A percentile compares a stretch with the other conserved stretches of the same genome.
Evolutionary conservation across 257 asterid species (phyloP).

Genomic region (Nicotiana undulata): DNA sequence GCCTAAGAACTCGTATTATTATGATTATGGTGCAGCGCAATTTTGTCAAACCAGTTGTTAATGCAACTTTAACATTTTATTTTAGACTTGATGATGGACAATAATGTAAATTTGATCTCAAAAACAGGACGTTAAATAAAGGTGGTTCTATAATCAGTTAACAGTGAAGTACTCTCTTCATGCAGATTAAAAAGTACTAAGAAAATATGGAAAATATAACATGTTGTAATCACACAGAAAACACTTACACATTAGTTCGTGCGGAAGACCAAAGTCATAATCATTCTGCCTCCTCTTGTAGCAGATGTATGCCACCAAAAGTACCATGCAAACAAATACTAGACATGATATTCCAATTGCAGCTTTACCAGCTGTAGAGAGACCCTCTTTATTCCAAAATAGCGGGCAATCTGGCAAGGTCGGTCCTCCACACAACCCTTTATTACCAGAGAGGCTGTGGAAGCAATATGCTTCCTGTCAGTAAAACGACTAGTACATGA

Average conservation of each 20-base stretch:
- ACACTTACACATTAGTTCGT: constrained; percentile 65
- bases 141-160: background rate
- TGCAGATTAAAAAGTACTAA: background rate
- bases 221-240: constrained; percentile 1
- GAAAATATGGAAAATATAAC: background rate
- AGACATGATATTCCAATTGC: constrained; percentile 58
- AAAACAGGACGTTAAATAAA: background rate
- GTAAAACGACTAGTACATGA: background rate
- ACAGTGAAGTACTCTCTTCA: background rate
- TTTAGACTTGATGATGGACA: background rate
- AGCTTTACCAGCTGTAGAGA: constrained; percentile 69
- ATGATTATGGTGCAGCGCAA: background rate
- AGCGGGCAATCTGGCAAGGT: constrained; percentile 71
- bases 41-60: background rate
- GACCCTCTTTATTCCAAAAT: constrained; percentile 75
- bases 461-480: background rate
- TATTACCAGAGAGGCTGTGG: constrained; percentile 75
- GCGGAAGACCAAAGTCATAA: constrained; percentile 82
- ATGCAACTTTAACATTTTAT: background rate
- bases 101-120: background rate
- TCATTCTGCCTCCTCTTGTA: constrained; percentile 52
- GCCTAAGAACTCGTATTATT: background rate
- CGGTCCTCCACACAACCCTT: constrained; percentile 85
- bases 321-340: constrained; percentile 31
- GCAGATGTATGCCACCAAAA: constrained; percentile 40